Percentiles rank a stretch among this genome's conserved stretches.
Conservation (phyloP, 768 basidiomycete species). For the Gloeopeniophorella convolvens region DNA sequence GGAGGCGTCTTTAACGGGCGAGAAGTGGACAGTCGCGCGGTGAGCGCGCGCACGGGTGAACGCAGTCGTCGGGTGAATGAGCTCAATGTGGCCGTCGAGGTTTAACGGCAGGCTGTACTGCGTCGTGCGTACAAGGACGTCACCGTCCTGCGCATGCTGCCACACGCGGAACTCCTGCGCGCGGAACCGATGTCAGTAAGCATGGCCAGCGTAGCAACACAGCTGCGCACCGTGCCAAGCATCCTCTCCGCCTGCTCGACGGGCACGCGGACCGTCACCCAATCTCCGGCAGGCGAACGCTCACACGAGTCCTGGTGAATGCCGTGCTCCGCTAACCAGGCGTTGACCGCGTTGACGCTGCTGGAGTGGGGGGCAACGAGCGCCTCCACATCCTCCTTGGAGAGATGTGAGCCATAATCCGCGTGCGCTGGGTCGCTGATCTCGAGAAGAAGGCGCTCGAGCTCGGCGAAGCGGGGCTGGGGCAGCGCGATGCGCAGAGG, state of each 20-base stretch:
- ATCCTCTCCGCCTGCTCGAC: slow-evolving; percentile 51
- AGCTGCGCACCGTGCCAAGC: slow-evolving; percentile 42
- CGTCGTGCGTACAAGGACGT: slow-evolving; percentile 50
- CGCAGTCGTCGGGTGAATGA: slow-evolving; percentile 68
- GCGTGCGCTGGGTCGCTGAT: slow-evolving; percentile 22
- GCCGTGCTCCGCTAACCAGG: slow-evolving; percentile 48
- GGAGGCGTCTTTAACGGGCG: too few species aligned
- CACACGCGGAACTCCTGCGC: slow-evolving; percentile 37
- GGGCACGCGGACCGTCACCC: too few species aligned
- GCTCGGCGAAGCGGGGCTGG: slow-evolving; percentile 19
- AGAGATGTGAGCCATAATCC: slow-evolving; percentile 30
- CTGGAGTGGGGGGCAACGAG: slow-evolving; percentile 47
- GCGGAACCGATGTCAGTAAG: slow-evolving; percentile 34
- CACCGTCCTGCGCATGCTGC: slow-evolving; percentile 46
- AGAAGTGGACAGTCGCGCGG: slow-evolving; percentile 34
- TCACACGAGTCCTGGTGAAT: slow-evolving; percentile 38
- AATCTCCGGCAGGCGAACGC: slow-evolving; percentile 55
- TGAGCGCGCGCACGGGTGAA: slow-evolving; percentile 46
- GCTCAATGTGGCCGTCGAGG: slow-evolving; percentile 54
- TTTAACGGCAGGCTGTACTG: slow-evolving; percentile 58
- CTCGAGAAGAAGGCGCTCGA: slow-evolving; percentile 22
- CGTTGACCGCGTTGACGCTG: slow-evolving; percentile 41
- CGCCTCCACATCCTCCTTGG: slow-evolving; percentile 51
- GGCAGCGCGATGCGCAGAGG: slow-evolving; percentile 35
- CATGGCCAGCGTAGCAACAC: slow-evolving; percentile 58